Percentiles rank a stretch among this genome's conserved stretches.
These are phyloP conservation scores for Tricholoma flavovirens DNA, from an alignment of 768 basidiomycete genomes.

Conservation along the genomic window DNA sequence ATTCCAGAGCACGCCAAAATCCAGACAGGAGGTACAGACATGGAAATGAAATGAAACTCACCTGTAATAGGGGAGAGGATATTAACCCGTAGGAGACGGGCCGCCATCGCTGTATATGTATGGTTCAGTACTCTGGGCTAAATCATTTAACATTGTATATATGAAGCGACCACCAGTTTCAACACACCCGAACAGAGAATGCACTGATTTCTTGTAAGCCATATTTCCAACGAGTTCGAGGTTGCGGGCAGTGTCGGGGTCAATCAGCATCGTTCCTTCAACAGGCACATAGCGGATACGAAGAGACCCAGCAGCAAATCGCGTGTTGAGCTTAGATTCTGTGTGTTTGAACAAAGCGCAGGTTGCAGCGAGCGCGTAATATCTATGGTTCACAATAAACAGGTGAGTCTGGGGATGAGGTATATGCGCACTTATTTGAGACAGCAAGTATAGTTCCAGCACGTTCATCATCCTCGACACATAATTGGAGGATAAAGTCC, in stretches of 20 bases:
- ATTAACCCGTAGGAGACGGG: constrained; percentile 71
- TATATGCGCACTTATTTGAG: constrained; percentile 65
- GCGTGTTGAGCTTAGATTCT: constrained; percentile 61
- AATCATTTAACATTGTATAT: not conserved
- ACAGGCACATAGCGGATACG: constrained; percentile 72
- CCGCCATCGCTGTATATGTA: constrained; percentile 88
- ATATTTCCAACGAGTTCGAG: constrained; percentile 85
- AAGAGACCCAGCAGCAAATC: constrained; percentile 65
- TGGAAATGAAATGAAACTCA: constrained; percentile 18
- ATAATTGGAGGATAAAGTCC: constrained; percentile 72
- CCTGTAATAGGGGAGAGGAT: constrained; percentile 80
- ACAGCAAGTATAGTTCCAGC: constrained; percentile 75
- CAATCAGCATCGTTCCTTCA: constrained; percentile 94
- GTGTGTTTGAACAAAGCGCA: constrained; percentile 86
- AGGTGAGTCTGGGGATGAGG: not conserved
- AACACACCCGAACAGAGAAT: constrained; percentile 76
- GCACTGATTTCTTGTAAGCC: constrained; percentile 54
- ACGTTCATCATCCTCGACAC: constrained; percentile 75
- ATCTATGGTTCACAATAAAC: constrained; percentile 40
- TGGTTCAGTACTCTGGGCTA: constrained; percentile 59
- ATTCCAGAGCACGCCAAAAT: constrained; percentile 5
- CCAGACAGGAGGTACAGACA: not conserved
- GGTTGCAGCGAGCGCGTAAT: constrained; percentile 81
- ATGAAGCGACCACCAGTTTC: not conserved
- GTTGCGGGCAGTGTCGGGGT: constrained; percentile 81